Conservation (phyloP, 345 rosid genomes). For the Pelargonium nanum region DNA sequence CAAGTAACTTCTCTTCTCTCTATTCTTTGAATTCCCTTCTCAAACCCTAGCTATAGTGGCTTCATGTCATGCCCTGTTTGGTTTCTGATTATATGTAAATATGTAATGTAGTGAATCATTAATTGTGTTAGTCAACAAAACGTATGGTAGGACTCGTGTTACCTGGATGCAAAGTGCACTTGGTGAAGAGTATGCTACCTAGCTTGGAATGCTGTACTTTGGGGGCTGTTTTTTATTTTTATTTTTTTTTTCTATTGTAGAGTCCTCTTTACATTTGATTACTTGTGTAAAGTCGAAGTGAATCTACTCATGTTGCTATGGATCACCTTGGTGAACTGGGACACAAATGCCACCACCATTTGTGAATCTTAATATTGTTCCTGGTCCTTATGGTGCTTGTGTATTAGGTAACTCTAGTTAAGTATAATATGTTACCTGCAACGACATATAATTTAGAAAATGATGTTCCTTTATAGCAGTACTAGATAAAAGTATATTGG, state of each 20-base stretch:
- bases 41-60: constrained; percentile 4
- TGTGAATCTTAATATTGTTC: not conserved
- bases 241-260: too few species aligned
- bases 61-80: not conserved
- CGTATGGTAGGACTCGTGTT: not conserved
- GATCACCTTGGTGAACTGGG: not conserved
- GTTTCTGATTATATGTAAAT: not conserved
- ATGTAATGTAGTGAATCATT: too few species aligned
- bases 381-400: too few species aligned
- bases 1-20: constrained; percentile 27
- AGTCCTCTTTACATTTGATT: not conserved
- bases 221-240: not conserved
- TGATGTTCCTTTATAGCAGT: not conserved
- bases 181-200: too few species aligned
- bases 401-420: not conserved
- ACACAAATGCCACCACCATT: not conserved
- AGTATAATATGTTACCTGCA: not conserved
- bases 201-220: not conserved
- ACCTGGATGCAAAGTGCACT: too few species aligned
- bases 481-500: not conserved
- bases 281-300: not conserved
- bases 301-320: too few species aligned
- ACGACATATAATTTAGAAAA: not conserved
- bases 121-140: not conserved
- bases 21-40: not conserved